These are phyloP conservation scores for Daldinia loculata DNA, from an alignment of 495 filamentous ascomycete genomes.

Conservation along the genomic window DNA sequence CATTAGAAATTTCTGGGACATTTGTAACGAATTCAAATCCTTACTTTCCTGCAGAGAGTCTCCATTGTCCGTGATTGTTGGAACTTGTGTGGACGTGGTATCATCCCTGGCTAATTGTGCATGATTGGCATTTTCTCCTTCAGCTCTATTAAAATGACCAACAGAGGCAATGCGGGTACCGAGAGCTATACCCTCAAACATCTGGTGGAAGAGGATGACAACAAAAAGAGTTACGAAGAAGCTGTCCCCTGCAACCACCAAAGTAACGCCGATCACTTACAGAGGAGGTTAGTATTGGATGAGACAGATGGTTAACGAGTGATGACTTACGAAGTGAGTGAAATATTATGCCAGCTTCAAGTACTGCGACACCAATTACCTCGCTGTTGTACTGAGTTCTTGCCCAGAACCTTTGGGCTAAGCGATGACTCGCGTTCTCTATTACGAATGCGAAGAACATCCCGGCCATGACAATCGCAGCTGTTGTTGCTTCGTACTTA, in stretches of 20 bases:
- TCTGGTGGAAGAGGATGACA: slow-evolving; percentile 72
- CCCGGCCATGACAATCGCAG: slow-evolving; percentile 72
- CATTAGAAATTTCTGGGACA: slow-evolving; percentile 56
- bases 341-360: slow-evolving; percentile 77
- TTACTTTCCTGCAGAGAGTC: slow-evolving; percentile 11
- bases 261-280: slow-evolving; percentile 65
- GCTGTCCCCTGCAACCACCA: slow-evolving; percentile 64
- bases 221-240: slow-evolving; percentile 65
- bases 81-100: slow-evolving; percentile 12
- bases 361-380: slow-evolving; percentile 66
- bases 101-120: slow-evolving; percentile 7
- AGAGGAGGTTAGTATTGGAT: slow-evolving; percentile 16
- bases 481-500: slow-evolving; percentile 66
- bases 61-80: neutral
- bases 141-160: slow-evolving; percentile 26
- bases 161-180: slow-evolving; percentile 75
- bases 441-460: slow-evolving; percentile 69
- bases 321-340: slow-evolving; percentile 66
- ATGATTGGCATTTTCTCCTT: slow-evolving; percentile 22
- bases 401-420: slow-evolving; percentile 50
- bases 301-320: neutral
- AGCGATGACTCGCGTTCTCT: slow-evolving; percentile 65
- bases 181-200: slow-evolving; percentile 81
- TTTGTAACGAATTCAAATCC: slow-evolving; percentile 31
- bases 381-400: slow-evolving; percentile 42